Percentiles rank a stretch among this genome's conserved stretches.
Evolutionary conservation across 768 basidiomycete species (phyloP).

Genomic region (Boletus edulis): DNA sequence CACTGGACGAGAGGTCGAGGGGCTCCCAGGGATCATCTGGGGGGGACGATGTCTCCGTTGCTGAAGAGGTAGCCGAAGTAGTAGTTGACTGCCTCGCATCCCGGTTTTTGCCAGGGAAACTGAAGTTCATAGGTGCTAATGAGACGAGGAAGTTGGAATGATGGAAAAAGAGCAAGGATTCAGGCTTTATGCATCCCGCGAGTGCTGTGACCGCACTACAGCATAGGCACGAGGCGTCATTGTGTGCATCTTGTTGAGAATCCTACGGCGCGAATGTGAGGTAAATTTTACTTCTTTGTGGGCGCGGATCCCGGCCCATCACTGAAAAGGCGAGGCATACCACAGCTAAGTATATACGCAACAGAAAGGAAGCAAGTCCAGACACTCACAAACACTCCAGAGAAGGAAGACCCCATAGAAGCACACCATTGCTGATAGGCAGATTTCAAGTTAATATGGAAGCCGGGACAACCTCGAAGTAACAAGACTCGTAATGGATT

Average conservation of each 20-base stretch:
- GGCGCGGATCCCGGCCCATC: no score
- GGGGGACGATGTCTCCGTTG: constrained; percentile 1
- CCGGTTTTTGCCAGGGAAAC: background rate
- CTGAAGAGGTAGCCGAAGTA: background rate
- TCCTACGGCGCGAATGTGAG: background rate
- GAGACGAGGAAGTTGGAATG: background rate
- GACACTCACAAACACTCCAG: no score
- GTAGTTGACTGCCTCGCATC: background rate
- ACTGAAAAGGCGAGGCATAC: no score
- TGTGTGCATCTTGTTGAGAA: constrained; percentile 3
- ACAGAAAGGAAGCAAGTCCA: no score
- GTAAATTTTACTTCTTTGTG: no score
- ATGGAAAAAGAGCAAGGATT: background rate
- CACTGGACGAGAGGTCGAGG: constrained; percentile 27
- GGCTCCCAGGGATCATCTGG: constrained; percentile 14
- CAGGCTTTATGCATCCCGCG: constrained; percentile 9
- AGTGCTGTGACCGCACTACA: background rate
- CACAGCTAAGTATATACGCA: no score
- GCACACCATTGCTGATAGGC: no score
- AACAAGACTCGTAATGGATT: constrained; percentile 2
- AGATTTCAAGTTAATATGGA: no score
- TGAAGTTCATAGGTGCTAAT: constrained; percentile 1
- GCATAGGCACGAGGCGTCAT: background rate
- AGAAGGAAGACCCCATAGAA: no score
- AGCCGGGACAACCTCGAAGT: no score